These are phyloP conservation scores for Beauveria rudraprayagi DNA, from an alignment of 2,329 filamentous ascomycete species.

Conservation along the genomic window DNA sequence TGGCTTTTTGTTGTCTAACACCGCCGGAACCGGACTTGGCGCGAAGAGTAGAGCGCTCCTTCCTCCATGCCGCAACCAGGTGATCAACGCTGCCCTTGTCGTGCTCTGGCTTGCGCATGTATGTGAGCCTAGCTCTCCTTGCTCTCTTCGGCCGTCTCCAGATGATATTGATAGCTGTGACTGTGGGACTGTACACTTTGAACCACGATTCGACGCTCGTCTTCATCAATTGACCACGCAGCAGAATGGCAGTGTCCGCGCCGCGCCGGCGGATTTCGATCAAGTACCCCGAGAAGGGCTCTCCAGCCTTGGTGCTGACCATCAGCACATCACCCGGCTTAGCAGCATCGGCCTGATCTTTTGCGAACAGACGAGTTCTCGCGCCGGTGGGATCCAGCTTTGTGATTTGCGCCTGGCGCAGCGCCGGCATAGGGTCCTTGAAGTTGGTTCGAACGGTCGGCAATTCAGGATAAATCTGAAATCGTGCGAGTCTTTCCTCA, in stretches of 20 bases:
- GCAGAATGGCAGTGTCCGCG: slow-evolving; percentile 77
- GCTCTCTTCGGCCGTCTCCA: slow-evolving; percentile 78
- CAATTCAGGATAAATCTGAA: slow-evolving; percentile 48
- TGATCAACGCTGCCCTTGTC: slow-evolving; percentile 81
- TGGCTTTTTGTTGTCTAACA: slow-evolving; percentile 15
- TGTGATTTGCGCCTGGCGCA: slow-evolving; percentile 62
- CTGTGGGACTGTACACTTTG: slow-evolving; percentile 86
- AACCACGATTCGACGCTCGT: slow-evolving; percentile 95
- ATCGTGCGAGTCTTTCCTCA: slow-evolving; percentile 28
- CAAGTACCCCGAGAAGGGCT: slow-evolving; percentile 84
- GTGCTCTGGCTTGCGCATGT: slow-evolving; percentile 81
- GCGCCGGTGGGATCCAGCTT: slow-evolving; percentile 78
- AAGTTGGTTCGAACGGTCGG: slow-evolving; percentile 46
- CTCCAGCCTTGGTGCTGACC: slow-evolving; percentile 69
- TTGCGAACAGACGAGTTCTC: slow-evolving; percentile 73
- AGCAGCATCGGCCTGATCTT: slow-evolving; percentile 67
- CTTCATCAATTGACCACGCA: slow-evolving; percentile 78
- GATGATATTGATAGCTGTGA: slow-evolving; percentile 88
- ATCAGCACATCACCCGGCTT: slow-evolving; percentile 86
- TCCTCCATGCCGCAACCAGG: slow-evolving; percentile 52
- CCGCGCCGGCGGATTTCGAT: slow-evolving; percentile 82
- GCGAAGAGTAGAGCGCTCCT: slow-evolving; percentile 34
- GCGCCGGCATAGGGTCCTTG: slow-evolving; percentile 59
- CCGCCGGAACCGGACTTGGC: slow-evolving; percentile 24
- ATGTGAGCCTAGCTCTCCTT: slow-evolving; percentile 79